Evolutionary conservation across 2,329 filamentous ascomycete species (phyloP).

Genomic region (Macrophomina pseudophaseolina): DNA sequence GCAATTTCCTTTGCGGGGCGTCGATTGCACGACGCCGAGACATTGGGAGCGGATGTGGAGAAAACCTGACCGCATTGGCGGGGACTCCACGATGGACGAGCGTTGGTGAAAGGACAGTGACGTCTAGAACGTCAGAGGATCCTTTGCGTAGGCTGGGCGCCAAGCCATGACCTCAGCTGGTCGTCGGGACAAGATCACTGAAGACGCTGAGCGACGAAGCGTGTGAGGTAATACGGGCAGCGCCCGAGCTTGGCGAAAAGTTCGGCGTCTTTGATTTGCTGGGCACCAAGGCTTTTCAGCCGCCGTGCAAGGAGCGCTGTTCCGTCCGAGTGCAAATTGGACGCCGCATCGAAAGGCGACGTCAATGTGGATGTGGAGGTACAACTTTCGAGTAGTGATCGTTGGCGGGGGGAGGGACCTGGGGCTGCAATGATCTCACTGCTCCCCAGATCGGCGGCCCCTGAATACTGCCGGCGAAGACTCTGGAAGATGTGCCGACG

Average conservation of each 20-base stretch:
- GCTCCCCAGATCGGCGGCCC: slow-evolving; percentile 36
- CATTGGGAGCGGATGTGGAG: slow-evolving; percentile 33
- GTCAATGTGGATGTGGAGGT: slow-evolving; percentile 35
- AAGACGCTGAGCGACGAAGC: slow-evolving; percentile 42
- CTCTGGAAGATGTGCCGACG: slow-evolving; percentile 44
- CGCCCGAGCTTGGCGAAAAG: slow-evolving; percentile 43
- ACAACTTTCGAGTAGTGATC: slow-evolving; percentile 13
- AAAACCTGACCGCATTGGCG: slow-evolving; percentile 37
- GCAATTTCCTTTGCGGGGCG: slow-evolving; percentile 29
- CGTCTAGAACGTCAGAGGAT: slow-evolving; percentile 39
- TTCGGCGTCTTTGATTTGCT: slow-evolving; percentile 29
- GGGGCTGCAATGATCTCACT: slow-evolving; percentile 43
- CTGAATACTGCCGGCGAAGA: slow-evolving; percentile 39
- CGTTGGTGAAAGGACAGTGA: slow-evolving; percentile 40
- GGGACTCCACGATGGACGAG: slow-evolving; percentile 45
- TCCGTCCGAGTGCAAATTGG: slow-evolving; percentile 34
- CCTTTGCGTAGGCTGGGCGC: slow-evolving; percentile 39
- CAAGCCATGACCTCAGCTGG: slow-evolving; percentile 38
- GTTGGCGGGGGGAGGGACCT: slow-evolving; percentile 29
- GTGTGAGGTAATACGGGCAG: slow-evolving; percentile 46
- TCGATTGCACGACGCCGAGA: slow-evolving; percentile 33
- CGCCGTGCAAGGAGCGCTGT: slow-evolving; percentile 32
- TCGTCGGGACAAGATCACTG: slow-evolving; percentile 38
- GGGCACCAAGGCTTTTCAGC: slow-evolving; percentile 32
- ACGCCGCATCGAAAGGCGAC: slow-evolving; percentile 41